Conservation (phyloP, 371 early-diverging fungal species). For the Mucor ambiguus region DNA sequence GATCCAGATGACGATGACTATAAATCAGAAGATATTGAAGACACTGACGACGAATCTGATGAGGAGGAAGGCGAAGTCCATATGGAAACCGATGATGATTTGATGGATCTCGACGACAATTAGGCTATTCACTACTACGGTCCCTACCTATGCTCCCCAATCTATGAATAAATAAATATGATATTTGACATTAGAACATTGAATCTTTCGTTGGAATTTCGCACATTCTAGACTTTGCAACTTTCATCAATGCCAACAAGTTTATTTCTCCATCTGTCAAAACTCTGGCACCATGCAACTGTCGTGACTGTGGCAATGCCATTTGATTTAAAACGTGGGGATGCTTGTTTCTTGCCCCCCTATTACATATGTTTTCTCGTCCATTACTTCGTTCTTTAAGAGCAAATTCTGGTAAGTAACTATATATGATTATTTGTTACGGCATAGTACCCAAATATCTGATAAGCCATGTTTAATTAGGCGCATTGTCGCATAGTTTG, state of each 20-base stretch:
- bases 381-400: slow-evolving; percentile 9
- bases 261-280: too few species aligned
- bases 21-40: slow-evolving; percentile 6
- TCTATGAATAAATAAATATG: background rate
- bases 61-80: slow-evolving; percentile 13
- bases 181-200: background rate
- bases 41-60: slow-evolving; percentile 1
- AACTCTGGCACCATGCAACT: background rate
- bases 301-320: slow-evolving; percentile 4
- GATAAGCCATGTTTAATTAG: background rate
- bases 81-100: slow-evolving; percentile 21
- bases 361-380: slow-evolving; percentile 15
- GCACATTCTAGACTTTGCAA: too few species aligned
- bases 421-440: background rate
- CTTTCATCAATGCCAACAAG: too few species aligned
- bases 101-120: background rate
- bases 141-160: background rate
- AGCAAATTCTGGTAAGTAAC: slow-evolving; percentile 9
- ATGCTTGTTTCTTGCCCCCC: slow-evolving; percentile 1
- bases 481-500: background rate
- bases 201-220: too few species aligned
- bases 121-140: background rate
- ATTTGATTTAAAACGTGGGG: background rate
- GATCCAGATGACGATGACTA: background rate
- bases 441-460: background rate